A percentile compares a stretch with the other conserved stretches of the same genome.
These are phyloP conservation scores for Volvox africanus DNA, from an alignment of 139 green algal species.

Conservation along the genomic window DNA sequence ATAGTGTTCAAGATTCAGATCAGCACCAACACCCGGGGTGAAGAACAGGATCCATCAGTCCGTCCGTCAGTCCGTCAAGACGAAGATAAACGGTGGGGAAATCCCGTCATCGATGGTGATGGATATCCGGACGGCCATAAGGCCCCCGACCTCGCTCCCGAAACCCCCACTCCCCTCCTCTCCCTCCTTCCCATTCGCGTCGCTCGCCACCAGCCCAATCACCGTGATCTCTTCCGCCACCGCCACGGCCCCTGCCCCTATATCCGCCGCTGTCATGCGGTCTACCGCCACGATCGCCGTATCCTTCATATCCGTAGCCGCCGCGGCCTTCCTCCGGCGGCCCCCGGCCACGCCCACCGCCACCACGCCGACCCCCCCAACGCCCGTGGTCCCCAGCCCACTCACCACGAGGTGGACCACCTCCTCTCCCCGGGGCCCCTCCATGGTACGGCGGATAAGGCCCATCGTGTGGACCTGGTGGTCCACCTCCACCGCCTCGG, in stretches of 20 bases:
- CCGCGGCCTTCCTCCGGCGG: not conserved
- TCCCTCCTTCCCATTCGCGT: slow-evolving; percentile 5
- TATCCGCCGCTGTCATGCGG: not conserved
- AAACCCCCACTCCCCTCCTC: not conserved
- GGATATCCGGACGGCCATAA: not conserved
- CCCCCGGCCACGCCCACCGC: not conserved
- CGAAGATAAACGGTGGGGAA: no score
- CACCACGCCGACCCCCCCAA: not conserved
- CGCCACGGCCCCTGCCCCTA: not conserved
- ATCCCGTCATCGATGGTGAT: no score
- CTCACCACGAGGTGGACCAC: not conserved
- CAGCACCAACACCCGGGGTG: no score
- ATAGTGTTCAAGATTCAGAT: no score
- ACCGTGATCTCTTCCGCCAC: not conserved
- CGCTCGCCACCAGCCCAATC: slow-evolving; percentile 5
- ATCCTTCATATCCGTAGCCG: not conserved
- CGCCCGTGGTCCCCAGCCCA: not conserved
- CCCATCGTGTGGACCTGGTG: not conserved
- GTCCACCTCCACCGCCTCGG: not conserved
- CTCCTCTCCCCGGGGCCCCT: not conserved
- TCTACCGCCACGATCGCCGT: not conserved
- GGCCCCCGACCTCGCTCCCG: not conserved
- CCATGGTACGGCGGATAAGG: slow-evolving; percentile 19
- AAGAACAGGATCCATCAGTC: no score
- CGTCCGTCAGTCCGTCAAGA: no score